phyloP scores from a whole-genome alignment of 2,329 filamentous ascomycete genomes.

The Sarocladium kiliense region DNA sequence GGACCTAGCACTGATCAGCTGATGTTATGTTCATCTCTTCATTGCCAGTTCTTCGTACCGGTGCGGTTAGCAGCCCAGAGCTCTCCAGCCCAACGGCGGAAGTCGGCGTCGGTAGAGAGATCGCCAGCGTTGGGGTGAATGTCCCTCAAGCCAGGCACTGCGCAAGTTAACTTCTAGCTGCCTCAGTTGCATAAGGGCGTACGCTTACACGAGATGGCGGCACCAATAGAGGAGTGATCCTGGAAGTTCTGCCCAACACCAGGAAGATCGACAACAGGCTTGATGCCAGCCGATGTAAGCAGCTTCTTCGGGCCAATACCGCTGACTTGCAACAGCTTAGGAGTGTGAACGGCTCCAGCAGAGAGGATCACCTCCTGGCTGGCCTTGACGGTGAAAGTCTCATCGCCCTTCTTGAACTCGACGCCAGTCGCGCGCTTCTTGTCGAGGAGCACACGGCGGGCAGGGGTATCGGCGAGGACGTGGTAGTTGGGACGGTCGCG shows the following conservation, averaged over 20 bases:
- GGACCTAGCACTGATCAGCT: background rate
- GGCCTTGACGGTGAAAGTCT: slow-evolving; percentile 55
- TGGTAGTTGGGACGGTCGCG: slow-evolving; percentile 1
- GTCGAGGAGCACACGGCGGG: background rate
- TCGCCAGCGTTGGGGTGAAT: slow-evolving; percentile 1
- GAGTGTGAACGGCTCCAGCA: slow-evolving; percentile 67
- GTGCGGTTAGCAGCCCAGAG: background rate
- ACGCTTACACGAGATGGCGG: background rate
- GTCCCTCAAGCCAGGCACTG: background rate
- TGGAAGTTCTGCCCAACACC: slow-evolving; percentile 75
- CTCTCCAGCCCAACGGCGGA: background rate
- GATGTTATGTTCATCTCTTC: background rate
- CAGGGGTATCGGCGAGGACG: background rate
- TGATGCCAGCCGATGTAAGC: slow-evolving; percentile 60
- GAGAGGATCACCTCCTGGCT: slow-evolving; percentile 71
- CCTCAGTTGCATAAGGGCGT: background rate
- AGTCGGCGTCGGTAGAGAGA: background rate
- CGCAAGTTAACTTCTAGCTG: background rate
- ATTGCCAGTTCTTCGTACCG: background rate
- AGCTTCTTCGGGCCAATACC: slow-evolving; percentile 64
- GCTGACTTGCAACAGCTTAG: slow-evolving; percentile 69
- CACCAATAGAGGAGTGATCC: slow-evolving; percentile 47
- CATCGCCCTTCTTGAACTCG: slow-evolving; percentile 35
- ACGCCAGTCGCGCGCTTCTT: slow-evolving; percentile 61
- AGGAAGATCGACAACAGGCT: slow-evolving; percentile 65